Percentiles rank a stretch among this genome's conserved stretches.
These are phyloP conservation scores for Solanum clarkiae DNA, from an alignment of 257 asterid genomes.

Conservation along the genomic window DNA sequence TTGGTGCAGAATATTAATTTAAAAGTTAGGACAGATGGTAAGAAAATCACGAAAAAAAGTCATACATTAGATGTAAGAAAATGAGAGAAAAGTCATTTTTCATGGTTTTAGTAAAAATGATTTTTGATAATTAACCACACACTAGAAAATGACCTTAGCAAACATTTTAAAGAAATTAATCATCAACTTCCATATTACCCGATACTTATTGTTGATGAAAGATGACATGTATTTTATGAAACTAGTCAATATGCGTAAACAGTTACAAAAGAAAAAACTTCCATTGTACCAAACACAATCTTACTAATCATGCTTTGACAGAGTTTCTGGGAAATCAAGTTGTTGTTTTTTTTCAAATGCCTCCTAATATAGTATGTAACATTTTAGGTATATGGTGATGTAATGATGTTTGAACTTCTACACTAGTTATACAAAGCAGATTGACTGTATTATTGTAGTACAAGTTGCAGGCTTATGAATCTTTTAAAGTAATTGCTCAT, in stretches of 20 bases:
- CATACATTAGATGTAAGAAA: not conserved
- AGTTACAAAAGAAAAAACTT: too few relatives aligned
- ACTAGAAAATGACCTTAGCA: not conserved
- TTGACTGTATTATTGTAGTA: not conserved
- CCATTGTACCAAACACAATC: not conserved
- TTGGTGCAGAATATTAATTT: not conserved
- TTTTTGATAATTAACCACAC: not conserved
- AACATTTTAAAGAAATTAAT: not conserved
- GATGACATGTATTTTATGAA: not conserved
- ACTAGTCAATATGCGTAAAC: too few relatives aligned
- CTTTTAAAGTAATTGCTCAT: not conserved
- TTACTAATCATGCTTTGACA: not conserved
- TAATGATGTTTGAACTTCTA: not conserved
- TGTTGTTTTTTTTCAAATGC: too few relatives aligned
- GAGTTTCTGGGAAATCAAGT: not conserved
- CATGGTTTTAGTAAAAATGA: not conserved
- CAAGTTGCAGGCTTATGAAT: not conserved
- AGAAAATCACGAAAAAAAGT: not conserved
- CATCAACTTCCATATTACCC: not conserved
- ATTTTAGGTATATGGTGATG: not conserved
- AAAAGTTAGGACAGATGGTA: not conserved
- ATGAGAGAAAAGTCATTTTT: not conserved
- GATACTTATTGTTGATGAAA: rapidly evolving
- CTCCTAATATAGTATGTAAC: not conserved
- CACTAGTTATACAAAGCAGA: not conserved